Evolutionary conservation across 768 basidiomycete genomes (phyloP).

Genomic region (Leccinum olivaceopallidum): DNA sequence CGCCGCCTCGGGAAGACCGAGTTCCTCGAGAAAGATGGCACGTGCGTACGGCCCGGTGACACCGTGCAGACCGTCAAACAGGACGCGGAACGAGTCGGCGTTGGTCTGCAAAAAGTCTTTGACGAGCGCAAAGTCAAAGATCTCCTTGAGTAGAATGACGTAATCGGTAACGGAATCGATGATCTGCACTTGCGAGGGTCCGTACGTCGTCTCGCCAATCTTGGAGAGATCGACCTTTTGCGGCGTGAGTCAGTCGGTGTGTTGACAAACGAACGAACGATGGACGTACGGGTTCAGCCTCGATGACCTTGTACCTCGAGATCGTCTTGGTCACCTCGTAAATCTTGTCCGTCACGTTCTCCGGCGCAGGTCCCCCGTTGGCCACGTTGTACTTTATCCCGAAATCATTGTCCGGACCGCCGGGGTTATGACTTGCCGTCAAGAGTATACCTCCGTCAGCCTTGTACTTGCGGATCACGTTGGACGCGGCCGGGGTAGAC

Average conservation of each 20-base stretch:
- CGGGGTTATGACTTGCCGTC: conserved; percentile 97
- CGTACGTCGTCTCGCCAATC: conserved; percentile 76
- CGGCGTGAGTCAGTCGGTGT: not conserved
- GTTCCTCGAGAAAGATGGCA: conserved; percentile 80
- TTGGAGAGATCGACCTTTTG: conserved; percentile 81
- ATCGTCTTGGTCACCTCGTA: conserved; percentile 90
- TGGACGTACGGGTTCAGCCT: conserved; percentile 65
- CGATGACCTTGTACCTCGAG: conserved; percentile 79
- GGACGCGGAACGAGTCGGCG: conserved; percentile 69
- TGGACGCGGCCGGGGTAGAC: conserved; percentile 96
- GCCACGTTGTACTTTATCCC: conserved; percentile 99
- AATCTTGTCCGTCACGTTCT: conserved; percentile 94
- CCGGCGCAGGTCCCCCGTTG: conserved; percentile 97
- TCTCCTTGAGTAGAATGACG: conserved; percentile 73
- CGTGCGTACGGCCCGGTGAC: conserved; percentile 97
- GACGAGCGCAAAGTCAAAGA: conserved; percentile 96
- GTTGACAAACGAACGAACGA: no score
- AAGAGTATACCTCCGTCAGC: conserved; percentile 96
- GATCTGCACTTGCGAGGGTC: conserved; percentile 82
- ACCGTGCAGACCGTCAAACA: conserved; percentile 96
- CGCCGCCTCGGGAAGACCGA: conserved; percentile 77
- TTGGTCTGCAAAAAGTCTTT: conserved; percentile 80
- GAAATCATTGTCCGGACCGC: conserved; percentile 97
- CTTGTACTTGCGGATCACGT: conserved; percentile 94
- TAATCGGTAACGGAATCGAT: conserved; percentile 96